Base-by-base conservation (phyloP, 1,284 basidiomycete genomes). In the Ustilago crameri region DNA sequence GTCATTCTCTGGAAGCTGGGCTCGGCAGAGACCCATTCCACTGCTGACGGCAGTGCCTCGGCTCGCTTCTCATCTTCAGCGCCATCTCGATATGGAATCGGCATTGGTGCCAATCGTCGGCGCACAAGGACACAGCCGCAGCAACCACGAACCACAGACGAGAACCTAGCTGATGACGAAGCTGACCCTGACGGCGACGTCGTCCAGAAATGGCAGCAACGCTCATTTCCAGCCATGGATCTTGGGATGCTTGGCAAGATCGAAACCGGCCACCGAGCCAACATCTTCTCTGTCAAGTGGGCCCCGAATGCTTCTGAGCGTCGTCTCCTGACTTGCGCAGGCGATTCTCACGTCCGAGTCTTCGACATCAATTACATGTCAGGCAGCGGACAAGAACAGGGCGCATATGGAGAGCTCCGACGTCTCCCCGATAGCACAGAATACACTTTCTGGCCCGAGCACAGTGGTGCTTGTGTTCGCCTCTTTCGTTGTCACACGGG, bases 271-370 rank as follows among this genome's bases (percentile, higher is more conserved):
- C 94, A 97, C 84, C 87, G 85, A 26, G 89, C 87, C 17, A 96
- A 96, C 81, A 93, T 97, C 61, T 97, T 97, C 86, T 90, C 89
- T 59, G 89, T 89, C 2, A 89, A 92, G 53, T 91, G 92, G 87
- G 86, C 95, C 1, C 93, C 93, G 0, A 85, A 89, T 41, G 30
- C 71, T 30, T 51, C 74, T 24, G 51, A 69, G 46, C 57, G 75
- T 8, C 47, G 74, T 90, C 90, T 18, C 86, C 88, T 37, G 86
- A 88, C 90, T 32, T 91, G 90, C 30, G 90, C 93, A n/a, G 89
- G 90, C 9, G 92, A 95, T 82, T 84, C 84, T 10, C 88, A 93
- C 82, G 88, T 95, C 35, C 88, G 93, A 26, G 89, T 96, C 3
- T 92, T 91, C 75, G 93, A 95, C 79, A 84, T 92, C 52, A 68